phyloP scores from a whole-genome alignment of 2,329 filamentous ascomycete genomes.

The Fusarium musae region DNA sequence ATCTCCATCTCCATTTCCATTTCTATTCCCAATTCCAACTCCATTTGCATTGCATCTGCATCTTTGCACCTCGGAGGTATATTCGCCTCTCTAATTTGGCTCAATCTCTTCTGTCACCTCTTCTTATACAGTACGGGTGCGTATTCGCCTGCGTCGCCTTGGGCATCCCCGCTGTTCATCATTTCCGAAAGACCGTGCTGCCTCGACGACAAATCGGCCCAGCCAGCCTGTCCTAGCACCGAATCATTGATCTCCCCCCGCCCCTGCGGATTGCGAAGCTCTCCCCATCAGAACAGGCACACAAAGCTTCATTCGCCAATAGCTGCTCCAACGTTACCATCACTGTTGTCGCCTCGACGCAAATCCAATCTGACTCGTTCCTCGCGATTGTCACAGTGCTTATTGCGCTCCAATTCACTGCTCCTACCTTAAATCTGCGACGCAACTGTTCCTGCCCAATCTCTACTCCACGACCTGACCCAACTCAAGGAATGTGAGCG shows the following conservation, averaged over 20 bases:
- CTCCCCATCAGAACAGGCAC: conserved; percentile 35
- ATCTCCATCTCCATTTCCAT: conserved; percentile 27
- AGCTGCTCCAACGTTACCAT: conserved; percentile 21
- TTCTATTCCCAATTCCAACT: conserved; percentile 5
- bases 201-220: conserved; percentile 28
- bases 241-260: conserved; percentile 24
- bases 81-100: background rate
- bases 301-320: conserved; percentile 3
- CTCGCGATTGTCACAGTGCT: conserved; percentile 4
- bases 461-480: conserved; percentile 18
- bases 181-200: conserved; percentile 29
- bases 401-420: conserved; percentile 24
- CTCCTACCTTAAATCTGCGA: conserved; percentile 6
- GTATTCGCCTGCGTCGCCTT: conserved; percentile 3
- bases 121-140: conserved; percentile 5
- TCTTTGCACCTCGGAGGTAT: background rate
- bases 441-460: conserved; percentile 34
- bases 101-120: background rate
- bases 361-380: background rate
- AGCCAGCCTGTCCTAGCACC: conserved; percentile 28
- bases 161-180: conserved; percentile 12
- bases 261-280: conserved; percentile 38
- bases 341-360: conserved; percentile 1
- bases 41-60: conserved; percentile 3
- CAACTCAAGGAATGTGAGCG: conserved; percentile 41